phyloP scores from a whole-genome alignment of 2,329 filamentous ascomycete species.

The Clarireedia paspali region DNA sequence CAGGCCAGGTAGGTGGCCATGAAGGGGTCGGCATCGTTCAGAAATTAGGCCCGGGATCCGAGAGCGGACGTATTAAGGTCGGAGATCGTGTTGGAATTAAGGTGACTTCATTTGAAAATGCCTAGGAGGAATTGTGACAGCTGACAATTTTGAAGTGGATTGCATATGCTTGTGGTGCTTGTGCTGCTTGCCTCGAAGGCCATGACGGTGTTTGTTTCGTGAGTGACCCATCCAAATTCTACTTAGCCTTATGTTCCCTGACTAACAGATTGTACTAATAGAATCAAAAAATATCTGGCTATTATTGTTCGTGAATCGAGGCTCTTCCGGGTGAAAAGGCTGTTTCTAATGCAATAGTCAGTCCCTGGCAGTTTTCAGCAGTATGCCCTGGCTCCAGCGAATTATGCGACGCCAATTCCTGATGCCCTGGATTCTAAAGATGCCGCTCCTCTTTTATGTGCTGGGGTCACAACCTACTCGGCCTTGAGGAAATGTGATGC shows the following conservation, averaged over 20 bases:
- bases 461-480: slow-evolving; percentile 59
- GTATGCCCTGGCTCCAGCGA: slow-evolving; percentile 55
- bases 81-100: slow-evolving; percentile 65
- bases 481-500: slow-evolving; percentile 55
- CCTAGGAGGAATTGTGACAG: background rate
- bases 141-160: slow-evolving; percentile 37
- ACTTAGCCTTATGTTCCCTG: background rate
- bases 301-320: slow-evolving; percentile 40
- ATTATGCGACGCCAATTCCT: slow-evolving; percentile 64
- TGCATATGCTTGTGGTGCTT: slow-evolving; percentile 46
- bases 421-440: slow-evolving; percentile 49
- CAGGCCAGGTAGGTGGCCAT: slow-evolving; percentile 60
- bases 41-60: slow-evolving; percentile 54
- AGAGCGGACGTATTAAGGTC: slow-evolving; percentile 49
- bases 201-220: slow-evolving; percentile 60
- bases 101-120: slow-evolving; percentile 28
- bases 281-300: slow-evolving; percentile 53
- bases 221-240: slow-evolving; percentile 27
- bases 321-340: background rate
- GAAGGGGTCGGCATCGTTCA: slow-evolving; percentile 61
- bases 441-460: slow-evolving; percentile 61
- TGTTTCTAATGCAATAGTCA: slow-evolving; percentile 8
- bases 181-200: slow-evolving; percentile 44
- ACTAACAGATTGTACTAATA: slow-evolving; percentile 12
- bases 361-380: slow-evolving; percentile 65